Conservation (phyloP, 2,329 filamentous ascomycete species). For the Sporothrix phasma region DNA sequence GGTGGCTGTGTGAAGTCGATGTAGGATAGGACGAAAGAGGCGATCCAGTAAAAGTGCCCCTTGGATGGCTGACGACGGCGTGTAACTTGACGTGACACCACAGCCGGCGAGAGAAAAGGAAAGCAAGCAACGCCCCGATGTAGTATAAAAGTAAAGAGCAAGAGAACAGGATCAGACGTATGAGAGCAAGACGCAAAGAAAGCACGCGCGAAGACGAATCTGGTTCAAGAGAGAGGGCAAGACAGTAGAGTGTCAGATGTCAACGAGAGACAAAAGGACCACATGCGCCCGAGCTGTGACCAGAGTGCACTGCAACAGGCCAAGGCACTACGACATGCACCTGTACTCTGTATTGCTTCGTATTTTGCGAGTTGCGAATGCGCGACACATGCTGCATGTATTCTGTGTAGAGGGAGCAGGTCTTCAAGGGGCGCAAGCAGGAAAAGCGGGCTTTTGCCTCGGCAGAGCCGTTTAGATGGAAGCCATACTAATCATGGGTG, state of each 20-base stretch:
- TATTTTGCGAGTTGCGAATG: no score
- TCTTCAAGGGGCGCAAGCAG: not conserved
- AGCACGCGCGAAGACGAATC: not conserved
- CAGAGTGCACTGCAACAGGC: not conserved
- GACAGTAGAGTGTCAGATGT: no score
- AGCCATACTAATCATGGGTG: not conserved
- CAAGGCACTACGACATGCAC: not conserved
- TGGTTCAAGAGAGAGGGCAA: no score
- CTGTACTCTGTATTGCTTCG: not conserved
- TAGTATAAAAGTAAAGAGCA: not conserved
- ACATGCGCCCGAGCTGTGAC: slow-evolving; percentile 1
- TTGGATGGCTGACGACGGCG: no score
- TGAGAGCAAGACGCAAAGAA: not conserved
- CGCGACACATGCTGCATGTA: not conserved
- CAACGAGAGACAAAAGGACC: not conserved
- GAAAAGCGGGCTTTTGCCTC: not conserved
- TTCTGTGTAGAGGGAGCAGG: not conserved
- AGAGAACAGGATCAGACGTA: not conserved
- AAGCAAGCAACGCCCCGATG: no score
- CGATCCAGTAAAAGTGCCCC: no score
- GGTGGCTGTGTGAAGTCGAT: not conserved
- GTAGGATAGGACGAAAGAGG: not conserved
- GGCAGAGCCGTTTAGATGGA: not conserved
- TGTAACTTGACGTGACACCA: no score
- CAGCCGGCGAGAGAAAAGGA: no score